Percentiles rank a stretch among this genome's conserved stretches.
phyloP scores from a whole-genome alignment of 2,329 filamentous ascomycete genomes.

The Trichoderma sp. region DNA sequence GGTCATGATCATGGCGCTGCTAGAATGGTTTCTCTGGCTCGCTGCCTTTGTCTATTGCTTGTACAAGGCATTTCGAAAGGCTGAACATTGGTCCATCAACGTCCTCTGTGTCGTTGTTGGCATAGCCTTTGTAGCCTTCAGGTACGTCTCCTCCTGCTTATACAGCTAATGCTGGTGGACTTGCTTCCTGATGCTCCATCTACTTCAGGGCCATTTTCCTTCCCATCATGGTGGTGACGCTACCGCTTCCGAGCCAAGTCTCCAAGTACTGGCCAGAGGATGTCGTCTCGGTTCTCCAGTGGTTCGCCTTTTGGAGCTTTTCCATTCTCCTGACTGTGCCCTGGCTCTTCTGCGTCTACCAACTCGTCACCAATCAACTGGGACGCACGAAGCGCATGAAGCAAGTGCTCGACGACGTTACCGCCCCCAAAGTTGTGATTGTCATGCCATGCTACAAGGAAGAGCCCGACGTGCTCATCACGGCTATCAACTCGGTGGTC shows the following conservation, averaged over 20 bases:
- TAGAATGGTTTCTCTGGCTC: conserved; percentile 96
- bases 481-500: conserved; percentile 87
- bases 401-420: conserved; percentile 77
- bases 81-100: conserved; percentile 82
- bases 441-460: conserved; percentile 98
- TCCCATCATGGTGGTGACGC: conserved; percentile 90
- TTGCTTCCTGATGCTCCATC: neutral
- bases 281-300: conserved; percentile 76
- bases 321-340: conserved; percentile 81
- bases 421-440: conserved; percentile 90
- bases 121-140: conserved; percentile 63
- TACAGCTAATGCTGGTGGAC: neutral
- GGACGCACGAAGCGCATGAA: conserved; percentile 82
- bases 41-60: conserved; percentile 93
- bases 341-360: conserved; percentile 91
- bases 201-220: conserved; percentile 73
- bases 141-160: neutral
- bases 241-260: conserved; percentile 76
- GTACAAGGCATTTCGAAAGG: conserved; percentile 83
- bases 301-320: conserved; percentile 96
- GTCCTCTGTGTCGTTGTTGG: conserved; percentile 77
- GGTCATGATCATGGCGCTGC: conserved; percentile 78
- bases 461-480: conserved; percentile 78
- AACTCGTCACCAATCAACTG: conserved; percentile 83
- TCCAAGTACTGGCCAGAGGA: conserved; percentile 69